These are phyloP conservation scores for Pseudogymnoascus sp. DNA, from an alignment of 2,329 filamentous ascomycete species.

Conservation along the genomic window DNA sequence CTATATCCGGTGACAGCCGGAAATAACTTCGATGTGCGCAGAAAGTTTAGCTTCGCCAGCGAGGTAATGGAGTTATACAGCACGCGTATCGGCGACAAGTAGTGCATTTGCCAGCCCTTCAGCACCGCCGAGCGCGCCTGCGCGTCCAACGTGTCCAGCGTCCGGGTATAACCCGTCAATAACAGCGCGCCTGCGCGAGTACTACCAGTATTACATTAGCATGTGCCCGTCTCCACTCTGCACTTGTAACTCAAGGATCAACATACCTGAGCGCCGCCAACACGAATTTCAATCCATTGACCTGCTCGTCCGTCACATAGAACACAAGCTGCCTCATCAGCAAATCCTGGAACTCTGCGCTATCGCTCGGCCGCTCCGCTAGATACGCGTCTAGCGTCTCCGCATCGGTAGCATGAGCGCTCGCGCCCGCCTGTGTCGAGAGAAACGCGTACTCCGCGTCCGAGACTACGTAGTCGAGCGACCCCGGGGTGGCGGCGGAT, in stretches of 20 bases:
- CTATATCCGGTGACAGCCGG: constrained; percentile 52
- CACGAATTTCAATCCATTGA: constrained; percentile 21
- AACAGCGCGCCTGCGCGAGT: constrained; percentile 57
- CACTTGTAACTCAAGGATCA: too few species aligned
- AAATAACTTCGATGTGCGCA: constrained; percentile 48
- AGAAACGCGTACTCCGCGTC: neutral
- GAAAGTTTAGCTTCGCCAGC: constrained; percentile 40
- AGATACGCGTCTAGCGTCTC: constrained; percentile 46
- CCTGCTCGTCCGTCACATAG: constrained; percentile 21
- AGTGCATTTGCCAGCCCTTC: constrained; percentile 51
- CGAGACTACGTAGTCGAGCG: neutral
- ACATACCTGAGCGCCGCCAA: constrained; percentile 24
- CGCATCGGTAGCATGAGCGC: constrained; percentile 33
- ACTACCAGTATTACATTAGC: constrained; percentile 31
- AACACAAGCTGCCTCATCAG: constrained; percentile 37
- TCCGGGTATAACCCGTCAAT: constrained; percentile 59
- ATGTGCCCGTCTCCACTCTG: neutral
- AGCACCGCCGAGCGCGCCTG: constrained; percentile 55
- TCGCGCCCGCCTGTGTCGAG: neutral
- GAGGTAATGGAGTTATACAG: constrained; percentile 49
- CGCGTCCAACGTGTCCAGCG: constrained; percentile 54
- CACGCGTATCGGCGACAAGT: constrained; percentile 45
- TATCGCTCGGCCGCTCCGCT: constrained; percentile 42
- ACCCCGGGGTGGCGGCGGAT: neutral
- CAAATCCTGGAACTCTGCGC: constrained; percentile 45